A percentile compares a stretch with the other conserved stretches of the same genome.
Conservation (phyloP, 1,139 yeast genomes). For the Candida mesenterica region DNA sequence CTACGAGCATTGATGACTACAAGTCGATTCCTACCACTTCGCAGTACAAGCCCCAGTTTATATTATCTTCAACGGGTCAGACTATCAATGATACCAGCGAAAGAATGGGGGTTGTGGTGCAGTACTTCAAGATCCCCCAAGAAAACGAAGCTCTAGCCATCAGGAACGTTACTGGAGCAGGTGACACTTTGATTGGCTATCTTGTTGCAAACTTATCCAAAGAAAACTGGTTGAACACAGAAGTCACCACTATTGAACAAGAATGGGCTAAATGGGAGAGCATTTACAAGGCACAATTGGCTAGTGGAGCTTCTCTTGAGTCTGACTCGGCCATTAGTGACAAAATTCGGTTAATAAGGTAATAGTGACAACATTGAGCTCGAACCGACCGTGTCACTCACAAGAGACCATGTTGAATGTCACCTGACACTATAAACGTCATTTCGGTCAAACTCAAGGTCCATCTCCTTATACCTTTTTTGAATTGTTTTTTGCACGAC, state of each 20-base stretch:
- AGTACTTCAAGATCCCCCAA: conserved; percentile 56
- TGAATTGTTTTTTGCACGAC: no score
- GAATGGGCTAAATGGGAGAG: conserved; percentile 34
- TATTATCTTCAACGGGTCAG: conserved; percentile 17
- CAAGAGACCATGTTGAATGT: no score
- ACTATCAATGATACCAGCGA: conserved; percentile 11
- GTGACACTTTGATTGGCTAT: conserved; percentile 67
- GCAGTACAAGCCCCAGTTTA: conserved; percentile 24
- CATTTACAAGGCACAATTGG: conserved; percentile 49
- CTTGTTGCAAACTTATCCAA: conserved; percentile 29
- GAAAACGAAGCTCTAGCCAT: conserved; percentile 32
- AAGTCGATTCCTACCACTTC: conserved; percentile 39
- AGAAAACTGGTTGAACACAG: conserved; percentile 24
- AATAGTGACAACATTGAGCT: no score
- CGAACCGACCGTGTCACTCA: no score
- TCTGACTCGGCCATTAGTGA: conserved; percentile 26
- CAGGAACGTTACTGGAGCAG: conserved; percentile 67
- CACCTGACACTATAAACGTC: no score
- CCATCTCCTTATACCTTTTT: no score
- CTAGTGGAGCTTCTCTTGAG: conserved; percentile 51
- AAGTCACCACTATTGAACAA: conserved; percentile 25
- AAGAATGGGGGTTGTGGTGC: conserved; percentile 53
- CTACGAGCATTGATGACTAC: conserved; percentile 28
- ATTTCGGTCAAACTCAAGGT: no score
- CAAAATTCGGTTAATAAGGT: conserved; percentile 10